Conservation (phyloP, 2,329 filamentous ascomycete genomes). For the Pseudopyricularia cyperi region DNA sequence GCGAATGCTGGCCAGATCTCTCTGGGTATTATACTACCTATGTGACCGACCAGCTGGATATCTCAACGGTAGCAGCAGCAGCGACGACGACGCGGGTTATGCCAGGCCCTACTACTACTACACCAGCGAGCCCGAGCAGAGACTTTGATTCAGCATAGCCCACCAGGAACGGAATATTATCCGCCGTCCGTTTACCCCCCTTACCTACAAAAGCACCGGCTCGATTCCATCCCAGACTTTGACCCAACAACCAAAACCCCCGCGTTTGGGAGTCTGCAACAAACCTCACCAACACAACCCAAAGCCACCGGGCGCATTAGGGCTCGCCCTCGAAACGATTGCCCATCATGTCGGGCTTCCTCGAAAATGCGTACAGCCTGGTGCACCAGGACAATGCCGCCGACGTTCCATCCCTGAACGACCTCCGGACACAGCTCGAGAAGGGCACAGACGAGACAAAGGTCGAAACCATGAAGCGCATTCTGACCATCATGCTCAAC, state of each 20-base stretch:
- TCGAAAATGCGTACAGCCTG: slow-evolving; percentile 91
- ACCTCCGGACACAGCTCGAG: slow-evolving; percentile 85
- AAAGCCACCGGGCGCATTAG: slow-evolving; percentile 1
- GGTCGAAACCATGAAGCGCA: slow-evolving; percentile 90
- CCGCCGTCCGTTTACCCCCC: neutral
- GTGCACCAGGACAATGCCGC: slow-evolving; percentile 96
- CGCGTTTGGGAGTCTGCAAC: neutral
- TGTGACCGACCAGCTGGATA: neutral
- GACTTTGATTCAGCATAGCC: neutral
- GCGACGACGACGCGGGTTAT: neutral
- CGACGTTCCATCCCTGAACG: slow-evolving; percentile 79
- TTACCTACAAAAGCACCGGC: neutral
- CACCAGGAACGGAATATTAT: too few relatives aligned
- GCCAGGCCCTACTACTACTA: neutral
- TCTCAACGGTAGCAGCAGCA: slow-evolving; percentile 1
- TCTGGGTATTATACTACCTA: neutral
- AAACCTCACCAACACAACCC: neutral
- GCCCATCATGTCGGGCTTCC: slow-evolving; percentile 76
- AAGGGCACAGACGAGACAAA: slow-evolving; percentile 90
- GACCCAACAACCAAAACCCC: neutral
- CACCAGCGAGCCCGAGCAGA: neutral
- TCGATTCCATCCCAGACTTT: neutral
- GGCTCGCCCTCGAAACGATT: slow-evolving; percentile 3
- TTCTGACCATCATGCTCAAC: slow-evolving; percentile 95
- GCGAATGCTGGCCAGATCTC: slow-evolving; percentile 4